Evolutionary conservation across 345 rosid species (phyloP), one percentile per base, ranked within the genome.

Genomic region (Hypericum androsaemum): DNA sequence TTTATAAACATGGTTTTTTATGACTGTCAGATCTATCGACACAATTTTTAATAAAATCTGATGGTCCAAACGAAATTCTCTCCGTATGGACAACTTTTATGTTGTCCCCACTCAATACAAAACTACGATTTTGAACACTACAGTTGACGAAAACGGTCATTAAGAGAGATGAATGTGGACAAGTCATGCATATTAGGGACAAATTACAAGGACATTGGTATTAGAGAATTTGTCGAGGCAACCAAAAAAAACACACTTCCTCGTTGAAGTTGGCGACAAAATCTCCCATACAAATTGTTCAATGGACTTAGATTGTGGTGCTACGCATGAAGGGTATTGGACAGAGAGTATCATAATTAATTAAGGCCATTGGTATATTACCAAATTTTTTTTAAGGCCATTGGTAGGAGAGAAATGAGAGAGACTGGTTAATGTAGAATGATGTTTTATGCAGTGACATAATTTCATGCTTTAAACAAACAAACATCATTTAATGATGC

Each of bases 231-330:
- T 15, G n/a, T 32, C 10, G 12, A 12, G 6, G 15, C 14, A 44
- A 37, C n/a, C 39, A 43, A 66, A 50, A 22, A 39, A 13, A 1
- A 44, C 7, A 11, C 14, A 44, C 32, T 22, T 22, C 32, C 32
- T 22, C 32, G 32, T 22, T 47, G 43, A 48, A 61, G 57, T 51
- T 42, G 7, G 0, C 28, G 32, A 48, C 7, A 50, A 22, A n/a
- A 17, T 17, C 54, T 59, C 59, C 37, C 41, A 35, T 53, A 52
- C 56, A 67, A 39, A 62, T n/a, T 48, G 75, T 74, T 68, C 77
- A 74, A 66, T 70, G 78, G 64, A 78, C 32, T 72, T 58, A 59
- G 66, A 39, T 63, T 63, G 59, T 67, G 73, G 71, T 63, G 71
- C 13, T 56, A 61, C 68, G 69, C 70, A 64, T 59, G 66, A 16